Conservation (phyloP, 306 rosid species). For the Pachyrhizus erosus region DNA sequence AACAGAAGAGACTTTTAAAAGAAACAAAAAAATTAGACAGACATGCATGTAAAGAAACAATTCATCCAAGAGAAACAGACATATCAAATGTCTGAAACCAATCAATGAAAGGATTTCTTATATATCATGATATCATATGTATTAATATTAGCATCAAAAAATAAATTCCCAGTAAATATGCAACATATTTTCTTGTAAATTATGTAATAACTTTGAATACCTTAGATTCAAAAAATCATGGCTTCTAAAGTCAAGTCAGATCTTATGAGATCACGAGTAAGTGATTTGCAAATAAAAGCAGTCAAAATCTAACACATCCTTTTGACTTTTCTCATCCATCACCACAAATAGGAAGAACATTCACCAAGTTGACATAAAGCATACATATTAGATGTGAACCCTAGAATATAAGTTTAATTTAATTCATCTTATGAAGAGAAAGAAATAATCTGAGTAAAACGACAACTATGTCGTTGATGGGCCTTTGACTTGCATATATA, state of each 20-base stretch:
- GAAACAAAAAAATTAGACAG: not conserved
- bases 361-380: conserved; percentile 23
- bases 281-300: conserved; percentile 17
- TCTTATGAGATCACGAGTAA: conserved; percentile 28
- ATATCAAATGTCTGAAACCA: conserved; percentile 16
- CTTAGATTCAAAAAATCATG: conserved; percentile 3
- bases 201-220: conserved; percentile 9
- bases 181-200: conserved; percentile 18
- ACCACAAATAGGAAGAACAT: conserved; percentile 22
- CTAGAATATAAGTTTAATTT: not conserved
- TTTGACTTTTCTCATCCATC: conserved; percentile 16
- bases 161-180: not conserved
- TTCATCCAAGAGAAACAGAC: conserved; percentile 26
- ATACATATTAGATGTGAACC: conserved; percentile 22
- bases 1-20: not conserved
- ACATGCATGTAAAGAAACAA: not conserved
- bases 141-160: conserved; percentile 22
- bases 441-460: not conserved
- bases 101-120: conserved; percentile 29
- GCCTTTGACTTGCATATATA: not conserved
- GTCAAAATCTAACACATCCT: conserved; percentile 19
- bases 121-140: conserved; percentile 5
- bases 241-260: not conserved
- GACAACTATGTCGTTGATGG: conserved; percentile 5
- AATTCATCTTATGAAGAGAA: conserved; percentile 23